A percentile compares a stretch with the other conserved stretches of the same genome.
phyloP scores from a whole-genome alignment of 2,329 filamentous ascomycete species.

The Paecilomyces fulvus region DNA sequence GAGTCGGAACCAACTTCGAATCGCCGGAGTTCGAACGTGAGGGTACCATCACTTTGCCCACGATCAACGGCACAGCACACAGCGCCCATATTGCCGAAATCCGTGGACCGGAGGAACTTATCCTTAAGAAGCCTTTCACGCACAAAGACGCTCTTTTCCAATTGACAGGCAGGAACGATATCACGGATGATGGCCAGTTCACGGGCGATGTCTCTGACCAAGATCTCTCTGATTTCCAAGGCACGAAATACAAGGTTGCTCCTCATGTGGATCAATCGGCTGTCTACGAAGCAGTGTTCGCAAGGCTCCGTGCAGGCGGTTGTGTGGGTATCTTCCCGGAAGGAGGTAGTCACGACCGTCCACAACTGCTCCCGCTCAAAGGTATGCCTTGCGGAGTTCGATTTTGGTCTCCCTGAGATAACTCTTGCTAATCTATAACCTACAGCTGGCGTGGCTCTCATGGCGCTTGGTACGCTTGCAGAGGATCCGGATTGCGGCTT shows the following conservation, averaged over 20 bases:
- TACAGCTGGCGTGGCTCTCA: conserved; percentile 84
- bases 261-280: conserved; percentile 90
- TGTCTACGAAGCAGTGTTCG: conserved; percentile 90
- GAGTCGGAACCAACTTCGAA: conserved; percentile 76
- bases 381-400: conserved; percentile 23
- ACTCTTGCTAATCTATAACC: conserved; percentile 11
- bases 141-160: conserved; percentile 66
- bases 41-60: conserved; percentile 79
- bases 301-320: conserved; percentile 68
- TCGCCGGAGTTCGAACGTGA: conserved; percentile 61
- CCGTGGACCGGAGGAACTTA: conserved; percentile 67
- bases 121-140: conserved; percentile 81
- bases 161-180: conserved; percentile 69
- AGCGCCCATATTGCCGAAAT: conserved; percentile 81
- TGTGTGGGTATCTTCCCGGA: conserved; percentile 97
- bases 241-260: conserved; percentile 76
- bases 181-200: conserved; percentile 58
- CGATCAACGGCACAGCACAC: conserved; percentile 68
- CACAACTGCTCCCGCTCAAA: conserved; percentile 84
- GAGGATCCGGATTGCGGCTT: conserved; percentile 78
- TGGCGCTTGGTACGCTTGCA: conserved; percentile 85
- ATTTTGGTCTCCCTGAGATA: neutral
- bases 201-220: conserved; percentile 45
- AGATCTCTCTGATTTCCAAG: conserved; percentile 54
- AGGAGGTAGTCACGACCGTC: conserved; percentile 89